Evolutionary conservation across 306 rosid species (phyloP), one percentile per base, ranked within the genome.

Genomic region (Vicia villosa): DNA sequence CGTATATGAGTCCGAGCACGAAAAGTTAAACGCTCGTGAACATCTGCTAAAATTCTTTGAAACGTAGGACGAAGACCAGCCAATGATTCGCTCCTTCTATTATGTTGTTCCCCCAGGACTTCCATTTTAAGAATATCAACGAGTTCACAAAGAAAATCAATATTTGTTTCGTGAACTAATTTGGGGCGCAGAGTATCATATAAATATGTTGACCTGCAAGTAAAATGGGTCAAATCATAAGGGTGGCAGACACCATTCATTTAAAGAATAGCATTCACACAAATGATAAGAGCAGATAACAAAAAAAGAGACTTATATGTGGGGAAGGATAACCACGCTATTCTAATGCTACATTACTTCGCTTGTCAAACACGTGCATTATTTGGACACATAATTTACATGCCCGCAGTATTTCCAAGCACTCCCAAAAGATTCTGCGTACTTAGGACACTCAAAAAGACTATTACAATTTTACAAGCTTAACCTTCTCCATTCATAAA

Each of bases 41-140:
- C 92, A 79, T 95, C 99, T 20, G 96, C 99, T 45, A 95, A 86
- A 84, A 95, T 91, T 79, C 99, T 95, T 74, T 91, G 85, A 69
- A 95, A 86, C 41, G 95, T 95, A 71, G 97, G 96, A 63, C 83
- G 86, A 69, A 95, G 80, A 66, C 96, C 97, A 69, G 86, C 92
- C 66, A 95, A 76, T 32, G 97, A 87, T 84, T 91, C 99, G 69
- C 89, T 81, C 74, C 81, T 77, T 72, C 90, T 85, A 79, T 73
- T 88, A 73, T 80, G 80, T 50, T 89, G 96, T 72, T 95, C 99
- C 64, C 92, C 95, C 70, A 88, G 74, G 75, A 91, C 97, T 83
- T 95, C 97, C 78, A 87, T 88, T 84, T 87, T 95, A 70, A 95
- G 91, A 79, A 91, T 95, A 75, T 91, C 96, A 75, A 95, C 96